Evolutionary conservation across 164 flowering plant genomes (phyloP).

Genomic region (Umbellularia californica): DNA sequence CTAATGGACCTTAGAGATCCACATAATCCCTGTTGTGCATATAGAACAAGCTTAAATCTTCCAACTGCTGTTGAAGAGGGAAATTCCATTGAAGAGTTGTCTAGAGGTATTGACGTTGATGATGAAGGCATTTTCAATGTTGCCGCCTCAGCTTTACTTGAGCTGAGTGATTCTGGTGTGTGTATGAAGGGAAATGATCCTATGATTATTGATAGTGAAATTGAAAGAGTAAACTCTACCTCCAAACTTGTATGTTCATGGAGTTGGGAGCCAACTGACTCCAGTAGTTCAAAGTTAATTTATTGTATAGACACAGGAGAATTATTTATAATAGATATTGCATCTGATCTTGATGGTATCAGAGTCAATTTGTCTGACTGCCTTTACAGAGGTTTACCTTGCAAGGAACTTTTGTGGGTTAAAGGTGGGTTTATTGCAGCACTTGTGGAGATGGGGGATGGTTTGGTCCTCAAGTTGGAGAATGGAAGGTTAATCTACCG

Average conservation of each 20-base stretch:
- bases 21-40: slow-evolving; percentile 54
- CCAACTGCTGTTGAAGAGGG: slow-evolving; percentile 47
- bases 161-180: slow-evolving; percentile 55
- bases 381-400: slow-evolving; percentile 63
- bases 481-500: slow-evolving; percentile 42
- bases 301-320: slow-evolving; percentile 76
- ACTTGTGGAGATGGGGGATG: slow-evolving; percentile 91
- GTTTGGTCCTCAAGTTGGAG: slow-evolving; percentile 71
- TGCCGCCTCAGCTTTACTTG: slow-evolving; percentile 85
- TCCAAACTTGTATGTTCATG: slow-evolving; percentile 63
- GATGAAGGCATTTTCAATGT: slow-evolving; percentile 81
- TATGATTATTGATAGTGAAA: slow-evolving; percentile 72
- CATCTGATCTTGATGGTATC: slow-evolving; percentile 41
- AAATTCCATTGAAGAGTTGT: slow-evolving; percentile 44
- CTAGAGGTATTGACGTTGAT: slow-evolving; percentile 58
- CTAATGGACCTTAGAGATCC: slow-evolving; percentile 88
- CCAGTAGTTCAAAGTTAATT: slow-evolving; percentile 51
- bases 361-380: slow-evolving; percentile 62
- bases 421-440: slow-evolving; percentile 70
- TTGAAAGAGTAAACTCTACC: slow-evolving; percentile 19
- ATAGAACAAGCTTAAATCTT: slow-evolving; percentile 42
- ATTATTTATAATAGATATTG: slow-evolving; percentile 51
- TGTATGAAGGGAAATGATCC: slow-evolving; percentile 63
- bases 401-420: slow-evolving; percentile 78
- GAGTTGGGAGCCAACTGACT: slow-evolving; percentile 78